Evolutionary conservation across 331 rosid genomes (phyloP).

Genomic region (Erythrophleum ivorense): DNA sequence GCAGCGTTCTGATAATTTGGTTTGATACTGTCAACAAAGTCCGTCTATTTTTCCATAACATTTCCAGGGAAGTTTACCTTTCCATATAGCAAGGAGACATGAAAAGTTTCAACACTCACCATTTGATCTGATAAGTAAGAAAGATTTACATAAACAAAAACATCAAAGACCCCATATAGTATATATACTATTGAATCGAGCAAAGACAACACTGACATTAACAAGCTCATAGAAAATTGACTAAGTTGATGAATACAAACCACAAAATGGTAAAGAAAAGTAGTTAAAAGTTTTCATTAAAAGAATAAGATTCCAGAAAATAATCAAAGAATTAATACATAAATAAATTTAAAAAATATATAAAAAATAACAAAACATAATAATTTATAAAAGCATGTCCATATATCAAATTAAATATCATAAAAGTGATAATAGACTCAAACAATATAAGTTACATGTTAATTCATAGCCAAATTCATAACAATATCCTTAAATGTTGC

Average conservation of each 20-base stretch:
- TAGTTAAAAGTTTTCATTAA: background rate
- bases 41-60: slow-evolving; percentile 48
- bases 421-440: background rate
- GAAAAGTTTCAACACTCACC: background rate
- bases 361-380: no score
- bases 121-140: background rate
- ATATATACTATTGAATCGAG: background rate
- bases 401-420: background rate
- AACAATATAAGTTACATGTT: background rate
- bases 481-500: no score
- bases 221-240: background rate
- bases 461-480: background rate
- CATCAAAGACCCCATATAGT: background rate
- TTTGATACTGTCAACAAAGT: slow-evolving; percentile 30
- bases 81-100: background rate
- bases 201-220: background rate
- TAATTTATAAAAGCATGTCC: background rate
- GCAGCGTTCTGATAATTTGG: slow-evolving; percentile 32
- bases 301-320: background rate
- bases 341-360: background rate
- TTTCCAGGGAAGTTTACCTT: slow-evolving; percentile 38
- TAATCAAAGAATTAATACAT: background rate
- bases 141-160: background rate
- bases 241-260: background rate
- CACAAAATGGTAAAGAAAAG: background rate